Percentiles rank a stretch among this genome's conserved stretches.
Conservation (phyloP, 371 early-diverging fungal genomes). For the Fennellomyces sp. region DNA sequence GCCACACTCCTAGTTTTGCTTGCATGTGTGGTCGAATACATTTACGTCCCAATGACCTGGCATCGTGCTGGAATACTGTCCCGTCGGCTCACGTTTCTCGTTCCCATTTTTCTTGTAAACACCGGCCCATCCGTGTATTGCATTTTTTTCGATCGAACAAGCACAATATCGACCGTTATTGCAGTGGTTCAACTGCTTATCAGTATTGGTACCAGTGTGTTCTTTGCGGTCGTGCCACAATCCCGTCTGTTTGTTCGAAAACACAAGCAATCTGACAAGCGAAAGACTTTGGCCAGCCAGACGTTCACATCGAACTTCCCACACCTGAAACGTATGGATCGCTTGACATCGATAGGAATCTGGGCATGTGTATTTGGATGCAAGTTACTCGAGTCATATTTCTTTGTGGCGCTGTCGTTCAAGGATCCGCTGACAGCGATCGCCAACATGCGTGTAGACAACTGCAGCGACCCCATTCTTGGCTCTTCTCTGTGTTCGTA, state of each 20-base stretch:
- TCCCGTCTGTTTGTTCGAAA: conserved; percentile 26
- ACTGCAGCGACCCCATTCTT: conserved; percentile 56
- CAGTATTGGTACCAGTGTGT: conserved; percentile 65
- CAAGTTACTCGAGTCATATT: conserved; percentile 82
- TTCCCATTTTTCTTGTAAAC: conserved; percentile 61
- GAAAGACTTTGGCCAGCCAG: conserved; percentile 61
- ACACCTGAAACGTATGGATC: conserved; percentile 65
- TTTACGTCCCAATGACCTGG: conserved; percentile 68
- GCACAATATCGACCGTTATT: conserved; percentile 49
- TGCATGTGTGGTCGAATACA: conserved; percentile 69
- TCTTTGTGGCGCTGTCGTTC: conserved; percentile 79
- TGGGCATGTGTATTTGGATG: conserved; percentile 78
- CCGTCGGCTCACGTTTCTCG: conserved; percentile 63
- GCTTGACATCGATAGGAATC: conserved; percentile 71
- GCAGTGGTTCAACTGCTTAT: conserved; percentile 67
- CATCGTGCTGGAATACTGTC: conserved; percentile 58
- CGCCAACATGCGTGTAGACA: conserved; percentile 47
- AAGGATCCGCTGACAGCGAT: conserved; percentile 78
- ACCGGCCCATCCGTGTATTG: conserved; percentile 71
- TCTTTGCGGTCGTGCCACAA: conserved; percentile 65
- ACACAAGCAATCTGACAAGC: conserved; percentile 27
- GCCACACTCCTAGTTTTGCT: conserved; percentile 68
- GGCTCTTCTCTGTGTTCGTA: conserved; percentile 59
- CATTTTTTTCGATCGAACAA: conserved; percentile 42
- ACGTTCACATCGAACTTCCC: conserved; percentile 83